Evolutionary conservation across 83 land plant species (phyloP).

Genomic region (Diphasiastrum complanatum): DNA sequence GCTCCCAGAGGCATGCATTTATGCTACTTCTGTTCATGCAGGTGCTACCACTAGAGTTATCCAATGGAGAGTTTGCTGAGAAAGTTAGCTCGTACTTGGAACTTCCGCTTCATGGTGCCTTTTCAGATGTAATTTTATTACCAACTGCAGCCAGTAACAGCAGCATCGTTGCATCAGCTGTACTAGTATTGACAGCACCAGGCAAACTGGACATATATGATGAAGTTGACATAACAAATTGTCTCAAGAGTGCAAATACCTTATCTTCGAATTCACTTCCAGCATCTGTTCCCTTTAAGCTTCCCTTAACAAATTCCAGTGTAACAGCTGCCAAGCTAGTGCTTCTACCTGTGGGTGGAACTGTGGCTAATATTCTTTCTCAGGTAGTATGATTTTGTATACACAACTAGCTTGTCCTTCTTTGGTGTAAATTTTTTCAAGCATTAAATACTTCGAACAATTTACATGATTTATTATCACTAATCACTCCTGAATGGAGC

Average conservation of each 20-base stretch:
- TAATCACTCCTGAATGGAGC: too few relatives aligned
- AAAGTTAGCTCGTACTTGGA: constrained; percentile 12
- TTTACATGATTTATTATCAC: too few relatives aligned
- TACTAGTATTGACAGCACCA: constrained; percentile 27
- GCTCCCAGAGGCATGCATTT: too few relatives aligned
- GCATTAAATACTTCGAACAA: too few relatives aligned
- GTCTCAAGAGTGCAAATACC: constrained; percentile 5
- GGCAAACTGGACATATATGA: constrained; percentile 35
- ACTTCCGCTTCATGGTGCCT: constrained; percentile 28
- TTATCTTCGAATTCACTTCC: constrained; percentile 4
- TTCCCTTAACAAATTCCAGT: constrained; percentile 14
- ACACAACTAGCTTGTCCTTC: too few relatives aligned
- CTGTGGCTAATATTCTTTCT: constrained; percentile 17
- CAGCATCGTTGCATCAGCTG: constrained; percentile 18
- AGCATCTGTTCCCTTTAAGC: constrained; percentile 21
- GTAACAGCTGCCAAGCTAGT: constrained; percentile 14
- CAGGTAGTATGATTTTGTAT: too few relatives aligned
- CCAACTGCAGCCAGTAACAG: constrained; percentile 18
- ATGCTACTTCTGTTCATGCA: too few relatives aligned
- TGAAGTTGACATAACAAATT: constrained; percentile 17
- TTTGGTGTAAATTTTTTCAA: too few relatives aligned
- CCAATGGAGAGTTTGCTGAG: not conserved
- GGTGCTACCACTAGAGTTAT: constrained; percentile 20
- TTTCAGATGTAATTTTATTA: constrained; percentile 30
- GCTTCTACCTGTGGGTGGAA: constrained; percentile 9